These are phyloP conservation scores for Litchi chinensis DNA, from an alignment of 345 rosid species.

Conservation along the genomic window DNA sequence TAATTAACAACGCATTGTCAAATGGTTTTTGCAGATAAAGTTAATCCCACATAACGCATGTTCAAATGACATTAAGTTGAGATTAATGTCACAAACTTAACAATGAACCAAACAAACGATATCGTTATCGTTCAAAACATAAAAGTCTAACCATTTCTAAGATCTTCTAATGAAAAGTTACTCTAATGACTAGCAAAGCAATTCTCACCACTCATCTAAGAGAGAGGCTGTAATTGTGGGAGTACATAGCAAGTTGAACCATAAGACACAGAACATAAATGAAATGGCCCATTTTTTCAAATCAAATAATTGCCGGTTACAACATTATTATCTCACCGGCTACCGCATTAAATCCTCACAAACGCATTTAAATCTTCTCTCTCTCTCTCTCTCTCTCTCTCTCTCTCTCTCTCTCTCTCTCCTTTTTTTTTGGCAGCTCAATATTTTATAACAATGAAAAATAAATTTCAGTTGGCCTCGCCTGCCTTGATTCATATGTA, in stretches of 20 bases:
- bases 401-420: neutral
- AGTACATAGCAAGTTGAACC: neutral
- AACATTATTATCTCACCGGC: neutral
- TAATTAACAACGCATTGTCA: too few species aligned
- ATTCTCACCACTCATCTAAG: neutral
- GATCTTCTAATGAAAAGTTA: neutral
- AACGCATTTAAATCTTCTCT: neutral
- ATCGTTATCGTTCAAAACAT: neutral
- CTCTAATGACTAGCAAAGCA: neutral
- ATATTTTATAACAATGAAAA: neutral
- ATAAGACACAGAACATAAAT: constrained; percentile 1
- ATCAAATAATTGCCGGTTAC: neutral
- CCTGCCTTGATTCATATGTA: too few species aligned
- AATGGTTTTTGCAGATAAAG: too few species aligned
- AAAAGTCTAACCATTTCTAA: neutral
- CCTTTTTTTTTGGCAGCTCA: too few species aligned
- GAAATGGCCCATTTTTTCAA: neutral
- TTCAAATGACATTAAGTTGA: too few species aligned
- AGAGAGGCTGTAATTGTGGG: neutral
- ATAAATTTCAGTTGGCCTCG: neutral
- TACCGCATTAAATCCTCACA: constrained; percentile 1
- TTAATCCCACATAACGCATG: too few species aligned
- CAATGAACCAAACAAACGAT: too few species aligned
- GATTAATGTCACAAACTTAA: too few species aligned
- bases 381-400: neutral